Percentiles rank a stretch among this genome's conserved stretches.
phyloP scores from a whole-genome alignment of 371 early-diverging fungal species.

The Choanephora cucurbitarum region DNA sequence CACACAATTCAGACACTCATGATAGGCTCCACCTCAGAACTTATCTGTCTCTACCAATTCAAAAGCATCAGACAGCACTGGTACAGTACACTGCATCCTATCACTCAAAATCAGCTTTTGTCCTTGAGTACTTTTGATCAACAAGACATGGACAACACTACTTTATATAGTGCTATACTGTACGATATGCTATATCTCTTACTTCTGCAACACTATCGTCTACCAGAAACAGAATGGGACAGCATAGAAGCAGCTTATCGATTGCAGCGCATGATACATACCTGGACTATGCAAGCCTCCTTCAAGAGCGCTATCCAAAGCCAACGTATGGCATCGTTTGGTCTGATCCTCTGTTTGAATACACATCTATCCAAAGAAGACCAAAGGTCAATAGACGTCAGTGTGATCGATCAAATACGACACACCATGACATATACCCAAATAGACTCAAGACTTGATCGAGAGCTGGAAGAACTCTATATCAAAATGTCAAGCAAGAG shows the following conservation, averaged over 20 bases:
- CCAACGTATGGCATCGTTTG: constrained; percentile 24
- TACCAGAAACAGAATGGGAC: constrained; percentile 14
- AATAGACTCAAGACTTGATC: constrained; percentile 13
- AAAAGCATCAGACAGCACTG: constrained; percentile 25
- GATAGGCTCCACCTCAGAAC: constrained; percentile 9
- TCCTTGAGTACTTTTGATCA: constrained; percentile 5
- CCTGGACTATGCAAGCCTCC: constrained; percentile 4
- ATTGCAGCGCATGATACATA: constrained; percentile 26
- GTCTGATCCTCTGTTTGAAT: constrained; percentile 19
- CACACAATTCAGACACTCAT: constrained; percentile 23
- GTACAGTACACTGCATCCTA: constrained; percentile 18
- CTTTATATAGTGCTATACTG: constrained; percentile 21
- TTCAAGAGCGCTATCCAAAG: constrained; percentile 20
- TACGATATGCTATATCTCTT: constrained; percentile 27
- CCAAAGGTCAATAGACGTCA: constrained; percentile 9
- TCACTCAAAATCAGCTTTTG: constrained; percentile 14
- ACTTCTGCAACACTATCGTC: constrained; percentile 11
- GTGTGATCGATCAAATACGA: constrained; percentile 18
- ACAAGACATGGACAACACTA: constrained; percentile 17
- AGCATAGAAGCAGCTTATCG: constrained; percentile 18
- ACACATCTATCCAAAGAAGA: constrained; percentile 15
- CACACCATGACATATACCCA: constrained; percentile 9
- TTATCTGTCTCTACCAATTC: constrained; percentile 24
- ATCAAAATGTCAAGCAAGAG: neutral
- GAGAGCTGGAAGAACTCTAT: constrained; percentile 11